These are phyloP conservation scores for Serendipita sp. DNA, from an alignment of 1,284 basidiomycete genomes.

Conservation along the genomic window DNA sequence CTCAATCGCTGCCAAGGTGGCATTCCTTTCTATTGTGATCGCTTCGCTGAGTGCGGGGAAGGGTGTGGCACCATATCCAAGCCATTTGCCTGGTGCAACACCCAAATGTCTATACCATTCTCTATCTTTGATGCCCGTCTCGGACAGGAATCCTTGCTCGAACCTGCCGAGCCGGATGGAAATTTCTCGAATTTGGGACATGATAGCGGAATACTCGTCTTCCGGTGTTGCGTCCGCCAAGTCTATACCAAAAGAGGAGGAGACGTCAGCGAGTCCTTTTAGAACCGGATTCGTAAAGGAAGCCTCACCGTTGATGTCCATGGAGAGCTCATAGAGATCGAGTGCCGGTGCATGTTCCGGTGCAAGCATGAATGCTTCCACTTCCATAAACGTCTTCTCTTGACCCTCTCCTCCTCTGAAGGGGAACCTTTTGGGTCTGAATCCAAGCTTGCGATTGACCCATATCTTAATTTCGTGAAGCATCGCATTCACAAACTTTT, in stretches of 20 bases:
- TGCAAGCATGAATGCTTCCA: constrained; percentile 3
- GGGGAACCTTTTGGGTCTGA: not conserved
- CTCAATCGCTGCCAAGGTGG: constrained; percentile 47
- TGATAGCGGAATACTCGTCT: constrained; percentile 41
- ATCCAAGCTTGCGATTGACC: constrained; percentile 4
- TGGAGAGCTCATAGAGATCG: not conserved
- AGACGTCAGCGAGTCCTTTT: not conserved
- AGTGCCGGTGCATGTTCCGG: not conserved
- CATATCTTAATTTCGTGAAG: constrained; percentile 9
- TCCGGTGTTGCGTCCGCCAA: constrained; percentile 13
- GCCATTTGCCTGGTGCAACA: constrained; percentile 81
- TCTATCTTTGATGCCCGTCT: constrained; percentile 63
- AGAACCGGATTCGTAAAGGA: not conserved
- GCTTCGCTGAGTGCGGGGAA: constrained; percentile 76
- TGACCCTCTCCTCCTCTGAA: not conserved
- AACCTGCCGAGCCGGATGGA: constrained; percentile 65
- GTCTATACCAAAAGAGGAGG: not conserved
- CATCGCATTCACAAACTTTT: constrained; percentile 7
- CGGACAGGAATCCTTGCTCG: constrained; percentile 74
- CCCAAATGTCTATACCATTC: constrained; percentile 80
- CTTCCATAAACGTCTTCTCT: not conserved
- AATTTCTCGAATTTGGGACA: constrained; percentile 43
- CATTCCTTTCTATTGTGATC: constrained; percentile 53
- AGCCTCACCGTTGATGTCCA: not conserved
- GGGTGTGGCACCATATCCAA: constrained; percentile 77